A percentile compares a stretch with the other conserved stretches of the same genome.
Evolutionary conservation across 805 yeast species (phyloP).

Genomic region (Scheffersomyces amazonensis): DNA sequence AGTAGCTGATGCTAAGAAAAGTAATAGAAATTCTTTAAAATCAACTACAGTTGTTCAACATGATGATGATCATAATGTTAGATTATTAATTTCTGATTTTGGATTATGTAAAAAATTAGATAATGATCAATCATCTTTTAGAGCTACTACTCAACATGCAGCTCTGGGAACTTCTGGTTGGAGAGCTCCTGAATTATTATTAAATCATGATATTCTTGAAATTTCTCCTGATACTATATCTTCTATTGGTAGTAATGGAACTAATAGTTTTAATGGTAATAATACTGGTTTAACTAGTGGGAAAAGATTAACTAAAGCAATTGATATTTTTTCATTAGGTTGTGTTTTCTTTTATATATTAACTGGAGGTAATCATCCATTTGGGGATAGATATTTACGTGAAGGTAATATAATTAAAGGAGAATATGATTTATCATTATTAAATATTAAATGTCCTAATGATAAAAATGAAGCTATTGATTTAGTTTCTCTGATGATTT

Average conservation of each 20-base stretch:
- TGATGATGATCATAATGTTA: slow-evolving; percentile 23
- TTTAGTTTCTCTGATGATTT: slow-evolving; percentile 71
- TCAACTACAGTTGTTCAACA: neutral
- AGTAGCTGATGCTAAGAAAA: slow-evolving; percentile 66
- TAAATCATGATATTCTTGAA: slow-evolving; percentile 35
- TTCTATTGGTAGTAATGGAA: slow-evolving; percentile 14
- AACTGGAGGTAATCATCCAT: slow-evolving; percentile 85
- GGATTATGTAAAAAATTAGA: slow-evolving; percentile 93
- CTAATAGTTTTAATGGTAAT: slow-evolving; percentile 5
- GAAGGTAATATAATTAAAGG: slow-evolving; percentile 86
- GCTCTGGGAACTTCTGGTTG: slow-evolving; percentile 95
- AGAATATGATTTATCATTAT: slow-evolving; percentile 47
- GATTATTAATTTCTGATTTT: slow-evolving; percentile 89
- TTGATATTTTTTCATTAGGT: slow-evolving; percentile 92
- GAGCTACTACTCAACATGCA: slow-evolving; percentile 88
- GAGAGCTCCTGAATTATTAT: slow-evolving; percentile 91
- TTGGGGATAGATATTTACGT: slow-evolving; percentile 85
- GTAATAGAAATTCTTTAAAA: slow-evolving; percentile 6
- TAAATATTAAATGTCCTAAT: slow-evolving; percentile 38
- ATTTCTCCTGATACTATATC: slow-evolving; percentile 38
- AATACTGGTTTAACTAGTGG: slow-evolving; percentile 8
- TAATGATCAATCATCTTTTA: slow-evolving; percentile 86
- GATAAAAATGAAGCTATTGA: slow-evolving; percentile 67
- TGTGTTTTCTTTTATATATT: slow-evolving; percentile 89
- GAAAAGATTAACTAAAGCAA: slow-evolving; percentile 77